A percentile compares a stretch with the other conserved stretches of the same genome.
These are phyloP conservation scores for Paraphaeosphaeria minitans DNA, from an alignment of 2,329 filamentous ascomycete species.

Conservation along the genomic window DNA sequence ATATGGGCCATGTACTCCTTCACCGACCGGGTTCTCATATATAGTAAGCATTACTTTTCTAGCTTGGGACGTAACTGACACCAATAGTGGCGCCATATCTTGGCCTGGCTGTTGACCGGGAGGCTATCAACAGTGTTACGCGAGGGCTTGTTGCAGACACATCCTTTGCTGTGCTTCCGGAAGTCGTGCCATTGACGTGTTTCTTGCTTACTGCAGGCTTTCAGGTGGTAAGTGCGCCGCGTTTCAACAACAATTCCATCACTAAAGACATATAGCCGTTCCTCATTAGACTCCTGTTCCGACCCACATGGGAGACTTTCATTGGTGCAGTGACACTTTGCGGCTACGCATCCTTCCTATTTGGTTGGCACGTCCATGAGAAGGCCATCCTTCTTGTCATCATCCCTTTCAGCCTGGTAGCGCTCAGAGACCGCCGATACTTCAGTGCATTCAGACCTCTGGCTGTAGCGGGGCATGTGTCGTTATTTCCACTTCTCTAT, in stretches of 20 bases:
- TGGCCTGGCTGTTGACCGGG: conserved; percentile 72
- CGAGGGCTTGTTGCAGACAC: conserved; percentile 92
- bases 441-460: conserved; percentile 90
- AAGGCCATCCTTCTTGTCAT: conserved; percentile 95
- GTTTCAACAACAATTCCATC: not conserved
- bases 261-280: conserved; percentile 45
- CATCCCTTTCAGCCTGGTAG: conserved; percentile 91
- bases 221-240: conserved; percentile 62
- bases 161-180: conserved; percentile 88
- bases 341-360: conserved; percentile 94
- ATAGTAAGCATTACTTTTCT: conserved; percentile 59
- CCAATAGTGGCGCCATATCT: conserved; percentile 76
- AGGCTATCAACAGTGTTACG: conserved; percentile 86
- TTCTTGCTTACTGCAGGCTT: conserved; percentile 83
- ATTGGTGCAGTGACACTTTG: conserved; percentile 89
- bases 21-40: conserved; percentile 79
- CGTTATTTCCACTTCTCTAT: conserved; percentile 91
- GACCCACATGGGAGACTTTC: conserved; percentile 86
- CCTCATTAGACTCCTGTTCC: conserved; percentile 79
- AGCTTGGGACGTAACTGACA: conserved; percentile 39
- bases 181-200: conserved; percentile 79
- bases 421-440: conserved; percentile 86
- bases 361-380: conserved; percentile 98
- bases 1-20: conserved; percentile 98
- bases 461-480: conserved; percentile 92